Percentiles rank a stretch among this genome's conserved stretches.
These are phyloP conservation scores for Gentiana dahurica DNA, from an alignment of 257 asterid species.

Conservation along the genomic window DNA sequence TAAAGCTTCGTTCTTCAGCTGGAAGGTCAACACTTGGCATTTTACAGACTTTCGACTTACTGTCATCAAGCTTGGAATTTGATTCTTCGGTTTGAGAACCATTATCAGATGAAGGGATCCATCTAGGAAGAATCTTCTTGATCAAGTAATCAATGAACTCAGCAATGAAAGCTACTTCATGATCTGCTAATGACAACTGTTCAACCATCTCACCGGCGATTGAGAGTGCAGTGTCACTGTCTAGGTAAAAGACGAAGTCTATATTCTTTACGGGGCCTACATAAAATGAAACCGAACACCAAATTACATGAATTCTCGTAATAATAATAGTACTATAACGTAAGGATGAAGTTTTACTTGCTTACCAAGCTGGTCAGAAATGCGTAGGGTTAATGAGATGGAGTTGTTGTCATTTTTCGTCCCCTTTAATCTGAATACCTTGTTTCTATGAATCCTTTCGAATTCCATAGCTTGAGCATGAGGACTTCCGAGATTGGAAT, in stretches of 20 bases:
- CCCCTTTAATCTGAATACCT: conserved; percentile 53
- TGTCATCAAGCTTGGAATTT: conserved; percentile 6
- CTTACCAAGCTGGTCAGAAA: conserved; percentile 45
- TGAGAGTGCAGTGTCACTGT: conserved; percentile 58
- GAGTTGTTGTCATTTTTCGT: conserved; percentile 41
- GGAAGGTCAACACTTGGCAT: conserved; percentile 7
- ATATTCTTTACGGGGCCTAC: conserved; percentile 33
- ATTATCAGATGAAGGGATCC: conserved; percentile 39
- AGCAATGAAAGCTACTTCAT: conserved; percentile 58
- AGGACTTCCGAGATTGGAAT: conserved; percentile 37
- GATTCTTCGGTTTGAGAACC: conserved; percentile 17
- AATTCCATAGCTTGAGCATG: conserved; percentile 33
- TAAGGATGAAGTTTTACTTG: background rate
- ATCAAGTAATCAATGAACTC: conserved; percentile 54
- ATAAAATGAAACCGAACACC: background rate
- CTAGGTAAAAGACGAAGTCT: conserved; percentile 49
- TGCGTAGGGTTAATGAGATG: conserved; percentile 44
- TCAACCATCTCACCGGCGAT: conserved; percentile 86
- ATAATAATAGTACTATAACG: no score
- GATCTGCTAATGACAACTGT: conserved; percentile 55
- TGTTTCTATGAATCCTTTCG: conserved; percentile 34
- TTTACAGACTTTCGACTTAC: conserved; percentile 5
- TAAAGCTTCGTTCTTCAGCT: conserved; percentile 2
- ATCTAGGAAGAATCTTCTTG: conserved; percentile 34
- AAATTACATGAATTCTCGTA: background rate